A percentile compares a stretch with the other conserved stretches of the same genome.
Conservation (phyloP, 2,329 filamentous ascomycete genomes). For the Knufia fluminis region DNA sequence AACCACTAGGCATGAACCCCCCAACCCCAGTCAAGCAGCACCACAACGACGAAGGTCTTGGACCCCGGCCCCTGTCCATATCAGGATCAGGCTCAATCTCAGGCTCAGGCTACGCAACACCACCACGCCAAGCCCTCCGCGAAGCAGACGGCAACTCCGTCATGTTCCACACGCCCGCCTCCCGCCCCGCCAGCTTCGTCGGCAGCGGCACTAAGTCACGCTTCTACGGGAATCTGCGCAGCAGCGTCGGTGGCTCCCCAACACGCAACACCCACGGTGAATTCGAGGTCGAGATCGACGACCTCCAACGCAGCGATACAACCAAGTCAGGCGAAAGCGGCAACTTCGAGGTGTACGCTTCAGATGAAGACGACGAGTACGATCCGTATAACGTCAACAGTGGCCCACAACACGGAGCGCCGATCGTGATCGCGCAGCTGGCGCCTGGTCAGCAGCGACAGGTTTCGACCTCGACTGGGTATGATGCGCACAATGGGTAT, state of each 20-base stretch:
- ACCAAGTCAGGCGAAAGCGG: slow-evolving; percentile 20
- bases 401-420: slow-evolving; percentile 34
- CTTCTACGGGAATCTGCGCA: slow-evolving; percentile 32
- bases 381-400: slow-evolving; percentile 20
- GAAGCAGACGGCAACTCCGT: slow-evolving; percentile 28
- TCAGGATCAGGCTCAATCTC: too few relatives aligned
- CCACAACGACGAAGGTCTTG: not conserved
- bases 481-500: slow-evolving; percentile 20
- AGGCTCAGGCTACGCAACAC: slow-evolving; percentile 10
- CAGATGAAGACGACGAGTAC: slow-evolving; percentile 13
- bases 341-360: slow-evolving; percentile 21
- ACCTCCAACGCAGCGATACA: slow-evolving; percentile 16
- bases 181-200: slow-evolving; percentile 24
- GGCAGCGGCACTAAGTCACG: slow-evolving; percentile 27
- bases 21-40: slow-evolving; percentile 30
- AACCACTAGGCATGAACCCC: slow-evolving; percentile 39
- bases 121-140: slow-evolving; percentile 7
- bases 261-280: slow-evolving; percentile 7
- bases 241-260: slow-evolving; percentile 13
- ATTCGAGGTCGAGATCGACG: slow-evolving; percentile 11
- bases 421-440: slow-evolving; percentile 28
- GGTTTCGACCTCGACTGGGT: slow-evolving; percentile 20
- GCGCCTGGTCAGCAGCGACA: slow-evolving; percentile 13
- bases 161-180: slow-evolving; percentile 10
- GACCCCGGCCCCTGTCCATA: not conserved